Conservation (phyloP, 2,329 filamentous ascomycete genomes). For the Pseudogymnoascus sp. region DNA sequence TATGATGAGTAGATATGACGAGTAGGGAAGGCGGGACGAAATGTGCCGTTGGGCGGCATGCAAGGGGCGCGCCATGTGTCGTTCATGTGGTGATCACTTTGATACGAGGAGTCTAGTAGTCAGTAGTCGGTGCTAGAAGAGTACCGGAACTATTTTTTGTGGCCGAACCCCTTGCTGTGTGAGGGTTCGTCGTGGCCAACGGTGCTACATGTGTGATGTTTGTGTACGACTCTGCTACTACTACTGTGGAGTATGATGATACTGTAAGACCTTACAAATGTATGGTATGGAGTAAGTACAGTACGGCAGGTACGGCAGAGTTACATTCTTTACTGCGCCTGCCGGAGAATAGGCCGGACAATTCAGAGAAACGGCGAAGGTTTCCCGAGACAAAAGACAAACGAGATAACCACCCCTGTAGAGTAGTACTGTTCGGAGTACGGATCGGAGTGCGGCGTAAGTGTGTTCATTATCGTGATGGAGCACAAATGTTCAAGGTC, state of each 20-base stretch:
- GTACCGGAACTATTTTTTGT: not conserved
- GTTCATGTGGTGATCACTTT: not conserved
- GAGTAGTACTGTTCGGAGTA: not conserved
- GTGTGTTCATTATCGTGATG: not conserved
- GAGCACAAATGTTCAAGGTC: not conserved
- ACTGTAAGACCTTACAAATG: too few relatives aligned
- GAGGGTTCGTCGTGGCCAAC: not conserved
- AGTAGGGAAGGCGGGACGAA: not conserved
- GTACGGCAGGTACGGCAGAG: not conserved
- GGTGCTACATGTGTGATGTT: not conserved
- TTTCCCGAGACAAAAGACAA: not conserved
- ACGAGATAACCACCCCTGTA: not conserved
- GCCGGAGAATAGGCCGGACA: conserved; percentile 1
- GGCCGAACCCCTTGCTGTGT: not conserved
- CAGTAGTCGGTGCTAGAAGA: not conserved
- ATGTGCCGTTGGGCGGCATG: not conserved
- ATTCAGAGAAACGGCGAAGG: not conserved
- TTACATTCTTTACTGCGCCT: not conserved
- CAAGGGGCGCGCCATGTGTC: not conserved
- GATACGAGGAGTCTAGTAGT: not conserved
- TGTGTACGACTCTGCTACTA: not conserved
- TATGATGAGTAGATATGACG: not conserved
- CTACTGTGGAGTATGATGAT: not conserved
- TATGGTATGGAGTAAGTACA: not conserved
- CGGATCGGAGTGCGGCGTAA: not conserved